These are phyloP conservation scores for Ballota nigra DNA, from an alignment of 257 asterid genomes.

Conservation along the genomic window DNA sequence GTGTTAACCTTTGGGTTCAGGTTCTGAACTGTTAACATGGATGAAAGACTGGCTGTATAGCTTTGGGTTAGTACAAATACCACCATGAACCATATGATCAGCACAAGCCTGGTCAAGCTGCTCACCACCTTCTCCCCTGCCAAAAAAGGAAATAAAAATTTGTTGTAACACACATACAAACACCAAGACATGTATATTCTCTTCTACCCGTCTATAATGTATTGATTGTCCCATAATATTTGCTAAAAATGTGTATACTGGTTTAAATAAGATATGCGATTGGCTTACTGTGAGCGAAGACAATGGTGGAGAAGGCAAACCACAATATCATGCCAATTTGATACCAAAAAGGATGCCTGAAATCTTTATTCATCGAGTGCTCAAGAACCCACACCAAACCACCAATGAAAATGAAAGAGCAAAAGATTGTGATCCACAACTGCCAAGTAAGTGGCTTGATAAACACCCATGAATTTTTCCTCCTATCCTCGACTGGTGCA, in stretches of 20 bases:
- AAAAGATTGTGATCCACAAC: slow-evolving; percentile 27
- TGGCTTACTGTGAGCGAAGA: slow-evolving; percentile 36
- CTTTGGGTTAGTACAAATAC: slow-evolving; percentile 44
- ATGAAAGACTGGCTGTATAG: slow-evolving; percentile 39
- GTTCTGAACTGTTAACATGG: slow-evolving; percentile 37
- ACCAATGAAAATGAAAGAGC: slow-evolving; percentile 24
- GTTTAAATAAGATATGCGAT: neutral
- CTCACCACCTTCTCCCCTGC: slow-evolving; percentile 26
- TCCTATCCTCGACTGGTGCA: slow-evolving; percentile 17
- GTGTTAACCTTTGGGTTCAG: slow-evolving; percentile 32
- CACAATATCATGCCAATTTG: slow-evolving; percentile 48
- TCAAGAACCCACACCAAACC: slow-evolving; percentile 29
- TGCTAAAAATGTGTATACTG: neutral
- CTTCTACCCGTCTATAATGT: neutral
- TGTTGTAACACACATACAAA: slow-evolving; percentile 1
- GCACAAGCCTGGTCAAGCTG: slow-evolving; percentile 31
- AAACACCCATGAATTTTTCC: slow-evolving; percentile 28
- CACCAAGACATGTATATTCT: neutral
- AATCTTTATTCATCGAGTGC: slow-evolving; percentile 26
- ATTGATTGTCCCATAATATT: neutral
- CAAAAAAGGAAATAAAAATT: slow-evolving; percentile 3
- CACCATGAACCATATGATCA: slow-evolving; percentile 42
- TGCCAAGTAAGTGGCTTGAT: slow-evolving; percentile 32
- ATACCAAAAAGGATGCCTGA: slow-evolving; percentile 22
- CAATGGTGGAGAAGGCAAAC: slow-evolving; percentile 53